phyloP scores from a whole-genome alignment of 2,329 filamentous ascomycete species.

The Fusarium sambucinum region DNA sequence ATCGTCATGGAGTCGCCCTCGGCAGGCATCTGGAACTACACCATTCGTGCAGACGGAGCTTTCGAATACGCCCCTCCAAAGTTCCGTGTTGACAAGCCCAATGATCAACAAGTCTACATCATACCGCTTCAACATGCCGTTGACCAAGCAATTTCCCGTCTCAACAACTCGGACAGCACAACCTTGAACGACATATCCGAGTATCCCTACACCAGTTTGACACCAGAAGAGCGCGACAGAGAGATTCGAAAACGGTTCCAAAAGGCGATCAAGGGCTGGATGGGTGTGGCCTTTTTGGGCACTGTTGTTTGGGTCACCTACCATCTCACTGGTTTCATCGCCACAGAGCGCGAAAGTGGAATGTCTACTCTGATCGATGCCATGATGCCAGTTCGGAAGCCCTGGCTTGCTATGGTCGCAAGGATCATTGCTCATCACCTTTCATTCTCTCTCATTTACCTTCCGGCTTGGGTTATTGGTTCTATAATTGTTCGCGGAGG shows the following conservation, averaged over 20 bases:
- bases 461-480: slow-evolving; percentile 85
- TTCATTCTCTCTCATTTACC: slow-evolving; percentile 82
- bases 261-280: slow-evolving; percentile 76
- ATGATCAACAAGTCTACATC: slow-evolving; percentile 82
- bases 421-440: slow-evolving; percentile 84
- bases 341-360: slow-evolving; percentile 85
- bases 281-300: slow-evolving; percentile 83
- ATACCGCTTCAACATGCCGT: slow-evolving; percentile 84
- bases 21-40: slow-evolving; percentile 86
- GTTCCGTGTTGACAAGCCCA: slow-evolving; percentile 74
- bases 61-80: slow-evolving; percentile 67
- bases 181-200: slow-evolving; percentile 63
- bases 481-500: slow-evolving; percentile 72
- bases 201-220: slow-evolving; percentile 81
- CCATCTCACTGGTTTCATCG: slow-evolving; percentile 87
- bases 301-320: slow-evolving; percentile 86
- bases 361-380: slow-evolving; percentile 91
- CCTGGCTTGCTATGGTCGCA: slow-evolving; percentile 82
- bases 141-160: slow-evolving; percentile 75
- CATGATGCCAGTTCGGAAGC: slow-evolving; percentile 83
- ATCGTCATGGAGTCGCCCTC: slow-evolving; percentile 83
- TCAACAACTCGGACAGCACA: slow-evolving; percentile 59
- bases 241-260: slow-evolving; percentile 78
- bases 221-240: slow-evolving; percentile 73
- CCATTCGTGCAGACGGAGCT: slow-evolving; percentile 79